Evolutionary conservation across 2,329 filamentous ascomycete genomes (phyloP), one percentile per base, ranked within the genome.

Genomic region (Hirsutella minnesotensis): DNA sequence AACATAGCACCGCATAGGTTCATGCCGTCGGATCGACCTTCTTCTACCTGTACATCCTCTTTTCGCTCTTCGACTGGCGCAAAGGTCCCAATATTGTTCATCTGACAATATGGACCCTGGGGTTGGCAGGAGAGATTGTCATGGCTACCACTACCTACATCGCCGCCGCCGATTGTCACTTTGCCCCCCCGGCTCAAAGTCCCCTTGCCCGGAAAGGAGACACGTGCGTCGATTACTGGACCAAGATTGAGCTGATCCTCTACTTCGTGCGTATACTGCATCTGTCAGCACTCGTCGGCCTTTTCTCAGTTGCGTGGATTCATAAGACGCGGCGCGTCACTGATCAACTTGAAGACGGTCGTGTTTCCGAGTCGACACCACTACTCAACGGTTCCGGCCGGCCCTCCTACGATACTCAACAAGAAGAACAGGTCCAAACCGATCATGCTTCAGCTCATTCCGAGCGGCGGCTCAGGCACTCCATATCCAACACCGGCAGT

Each of bases 1-100:
- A 27, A 7, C 24, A 7, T 7, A 12, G 7, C 24, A 27, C 7
- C 7, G 7, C 24, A 24, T 55, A 95, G 88, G 82, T 94, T 56
- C 94, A 94, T 62, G 70, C 94, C 49, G 76, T 86, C 44, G 86
- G 83, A 43, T 83, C 86, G 37, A 83, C 88, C 51, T 95, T 94
- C 69, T 79, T 92, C 49, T 92, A 94, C 66, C 74, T 85, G 40
- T 81, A 95, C 51, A 75, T 95, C 51, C 73, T 94, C 51, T 83
- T 95, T 55, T 88, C 88, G 24, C 75, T 96, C 44, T 72, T 94
- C 54, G 89, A 95, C 61, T 84, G 83, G 56, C 79, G 77, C 48
- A 81, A 86, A 29, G 85, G 85, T 12, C 92, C 92, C 0, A 89
- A 82, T 40, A 68, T 80, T 38, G 80, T 86, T 42, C 88, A 95